Conservation (phyloP, 2,329 filamentous ascomycete genomes). For the Talaromyces marneffei region DNA sequence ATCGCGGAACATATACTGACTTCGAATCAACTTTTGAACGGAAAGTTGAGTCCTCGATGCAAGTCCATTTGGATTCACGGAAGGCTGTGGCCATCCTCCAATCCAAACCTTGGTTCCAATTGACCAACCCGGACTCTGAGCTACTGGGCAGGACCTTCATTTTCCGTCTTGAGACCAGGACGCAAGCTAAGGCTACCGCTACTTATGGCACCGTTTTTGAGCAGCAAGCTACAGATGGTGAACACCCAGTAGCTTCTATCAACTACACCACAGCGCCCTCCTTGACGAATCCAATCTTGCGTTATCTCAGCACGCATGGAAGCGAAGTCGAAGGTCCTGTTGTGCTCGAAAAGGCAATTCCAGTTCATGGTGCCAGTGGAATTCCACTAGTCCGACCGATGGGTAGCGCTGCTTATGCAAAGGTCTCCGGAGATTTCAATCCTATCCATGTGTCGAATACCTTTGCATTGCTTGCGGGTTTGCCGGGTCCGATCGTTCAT, state of each 20-base stretch:
- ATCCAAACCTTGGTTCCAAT: slow-evolving; percentile 89
- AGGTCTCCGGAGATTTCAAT: slow-evolving; percentile 97
- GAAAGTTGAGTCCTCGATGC: slow-evolving; percentile 90
- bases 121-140: slow-evolving; percentile 93
- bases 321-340: not conserved
- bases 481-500: slow-evolving; percentile 95
- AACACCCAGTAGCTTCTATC: slow-evolving; percentile 87
- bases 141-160: slow-evolving; percentile 87
- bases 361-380: slow-evolving; percentile 49
- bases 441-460: slow-evolving; percentile 96
- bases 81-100: slow-evolving; percentile 90
- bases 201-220: slow-evolving; percentile 88
- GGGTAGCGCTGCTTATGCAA: slow-evolving; percentile 97
- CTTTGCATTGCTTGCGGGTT: slow-evolving; percentile 89
- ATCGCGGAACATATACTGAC: slow-evolving; percentile 85
- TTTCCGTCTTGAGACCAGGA: slow-evolving; percentile 88
- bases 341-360: not conserved
- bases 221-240: slow-evolving; percentile 53
- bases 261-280: not conserved
- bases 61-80: slow-evolving; percentile 76
- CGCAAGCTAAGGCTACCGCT: slow-evolving; percentile 79
- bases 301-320: not conserved
- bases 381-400: slow-evolving; percentile 82
- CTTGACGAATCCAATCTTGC: not conserved
- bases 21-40: slow-evolving; percentile 98